Base-by-base conservation (phyloP, 2,329 filamentous ascomycete species). In the Arachnopeziza araneosa region DNA sequence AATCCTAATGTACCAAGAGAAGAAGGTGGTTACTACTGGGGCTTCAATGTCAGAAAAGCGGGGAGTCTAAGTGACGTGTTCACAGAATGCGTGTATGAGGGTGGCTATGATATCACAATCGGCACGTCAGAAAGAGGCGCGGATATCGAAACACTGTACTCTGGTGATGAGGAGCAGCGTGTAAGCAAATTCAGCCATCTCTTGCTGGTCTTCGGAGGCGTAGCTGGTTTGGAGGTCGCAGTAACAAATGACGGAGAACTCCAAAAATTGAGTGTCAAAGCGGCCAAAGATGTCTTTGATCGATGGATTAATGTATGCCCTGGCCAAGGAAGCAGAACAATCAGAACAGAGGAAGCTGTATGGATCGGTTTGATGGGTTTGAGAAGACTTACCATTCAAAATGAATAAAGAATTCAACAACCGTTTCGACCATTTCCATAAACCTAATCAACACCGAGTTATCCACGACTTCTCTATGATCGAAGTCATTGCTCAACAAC, bases 1-100 rank as follows among this genome's bases (percentile, higher is more conserved):
- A 79, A 86, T 44, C 89, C 90, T 0, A 78, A 82, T 24, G 76
- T 81, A 2, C 91, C 91, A 0, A 82, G 91, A 60, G 87, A 88
- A 56, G 85, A 92, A 64, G 83, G 79, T 1, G 91, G 91, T 0
- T 95, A 91, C 74, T 96, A 93, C 75, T 96, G 91, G 91, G 91
- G 91, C 52, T 96, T 89, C 73, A 81, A 78, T 9, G 84, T 92
- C 2, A 83, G 91, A 24, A 83, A 81, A 63, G 86, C 86, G 44
- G 69, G 74, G 4, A 87, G 83, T 2, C 80, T 96, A 5, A 89
- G 89, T 5, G 77, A 81, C 5, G 84, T 96, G 8, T 92, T 93
- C 69, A 92, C 90, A 3, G 90, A 93, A 71, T 87, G 84, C 65
- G 81, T 84, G 0, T 91, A 84, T 70, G 84, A 89, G 59, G 85